Evolutionary conservation across 345 rosid genomes (phyloP).

Genomic region (Lagerstroemia speciosa): DNA sequence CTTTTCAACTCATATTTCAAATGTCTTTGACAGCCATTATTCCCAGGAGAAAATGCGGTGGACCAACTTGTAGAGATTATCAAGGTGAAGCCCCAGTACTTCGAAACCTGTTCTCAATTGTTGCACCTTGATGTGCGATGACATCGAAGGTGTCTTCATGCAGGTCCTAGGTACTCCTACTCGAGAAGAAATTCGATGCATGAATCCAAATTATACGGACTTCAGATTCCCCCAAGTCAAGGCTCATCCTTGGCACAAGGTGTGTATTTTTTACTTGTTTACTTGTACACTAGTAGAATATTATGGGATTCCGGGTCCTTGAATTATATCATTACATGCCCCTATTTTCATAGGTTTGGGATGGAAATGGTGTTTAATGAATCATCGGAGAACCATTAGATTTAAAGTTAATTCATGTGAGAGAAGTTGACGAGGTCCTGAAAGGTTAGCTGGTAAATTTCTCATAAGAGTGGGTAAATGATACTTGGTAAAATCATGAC

Average conservation of each 20-base stretch:
- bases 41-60: slow-evolving; percentile 74
- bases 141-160: slow-evolving; percentile 10
- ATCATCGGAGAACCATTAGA: neutral
- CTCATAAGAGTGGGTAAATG: neutral
- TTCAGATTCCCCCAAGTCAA: slow-evolving; percentile 68
- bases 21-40: slow-evolving; percentile 42
- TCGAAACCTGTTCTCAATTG: neutral
- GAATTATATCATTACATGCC: neutral
- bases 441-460: neutral
- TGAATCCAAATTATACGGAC: slow-evolving; percentile 83
- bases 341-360: neutral
- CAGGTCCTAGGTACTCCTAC: slow-evolving; percentile 91
- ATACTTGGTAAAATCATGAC: neutral
- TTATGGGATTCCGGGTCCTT: neutral
- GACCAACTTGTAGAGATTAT: slow-evolving; percentile 87
- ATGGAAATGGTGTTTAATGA: neutral
- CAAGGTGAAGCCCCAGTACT: slow-evolving; percentile 32
- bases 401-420: neutral
- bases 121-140: slow-evolving; percentile 8
- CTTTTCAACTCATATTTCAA: neutral
- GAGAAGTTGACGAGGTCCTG: neutral
- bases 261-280: slow-evolving; percentile 8
- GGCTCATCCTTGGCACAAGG: slow-evolving; percentile 93
- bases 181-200: slow-evolving; percentile 79
- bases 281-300: neutral